A percentile compares a stretch with the other conserved stretches of the same genome.
phyloP scores from a whole-genome alignment of 2,329 filamentous ascomycete species.

The Colletotrichum filicis region DNA sequence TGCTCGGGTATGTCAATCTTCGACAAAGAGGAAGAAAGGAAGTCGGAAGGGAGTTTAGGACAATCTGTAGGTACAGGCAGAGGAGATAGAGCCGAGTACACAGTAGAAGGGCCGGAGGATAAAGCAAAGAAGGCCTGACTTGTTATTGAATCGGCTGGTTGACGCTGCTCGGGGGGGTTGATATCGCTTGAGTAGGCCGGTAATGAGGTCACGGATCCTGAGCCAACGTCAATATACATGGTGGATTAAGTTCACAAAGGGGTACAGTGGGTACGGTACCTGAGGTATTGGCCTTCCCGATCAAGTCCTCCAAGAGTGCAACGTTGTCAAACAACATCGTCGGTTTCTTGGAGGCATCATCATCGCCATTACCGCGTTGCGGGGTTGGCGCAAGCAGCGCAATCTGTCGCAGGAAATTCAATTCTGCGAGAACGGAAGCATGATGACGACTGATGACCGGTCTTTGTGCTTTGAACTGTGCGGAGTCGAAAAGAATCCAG shows the following conservation, averaged over 20 bases:
- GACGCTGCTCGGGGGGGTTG: background rate
- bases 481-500: constrained; percentile 41
- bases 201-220: background rate
- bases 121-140: background rate
- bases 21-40: background rate
- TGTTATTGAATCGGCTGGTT: background rate
- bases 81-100: background rate
- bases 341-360: background rate
- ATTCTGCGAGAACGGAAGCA: constrained; percentile 42
- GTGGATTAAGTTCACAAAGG: background rate
- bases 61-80: background rate
- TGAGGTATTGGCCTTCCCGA: constrained; percentile 2
- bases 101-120: background rate
- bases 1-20: background rate
- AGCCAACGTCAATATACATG: background rate
- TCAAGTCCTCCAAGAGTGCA: constrained; percentile 9
- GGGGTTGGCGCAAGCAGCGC: constrained; percentile 3
- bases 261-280: background rate
- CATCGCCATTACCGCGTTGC: background rate
- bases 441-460: constrained; percentile 43
- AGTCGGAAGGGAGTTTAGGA: background rate
- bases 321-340: constrained; percentile 13
- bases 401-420: constrained; percentile 39
- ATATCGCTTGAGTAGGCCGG: background rate
- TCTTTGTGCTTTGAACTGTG: constrained; percentile 41